A percentile compares a stretch with the other conserved stretches of the same genome.
These are phyloP conservation scores for Herpetomonas tarakana DNA, from an alignment of 208 protist genomes.

Conservation along the genomic window DNA sequence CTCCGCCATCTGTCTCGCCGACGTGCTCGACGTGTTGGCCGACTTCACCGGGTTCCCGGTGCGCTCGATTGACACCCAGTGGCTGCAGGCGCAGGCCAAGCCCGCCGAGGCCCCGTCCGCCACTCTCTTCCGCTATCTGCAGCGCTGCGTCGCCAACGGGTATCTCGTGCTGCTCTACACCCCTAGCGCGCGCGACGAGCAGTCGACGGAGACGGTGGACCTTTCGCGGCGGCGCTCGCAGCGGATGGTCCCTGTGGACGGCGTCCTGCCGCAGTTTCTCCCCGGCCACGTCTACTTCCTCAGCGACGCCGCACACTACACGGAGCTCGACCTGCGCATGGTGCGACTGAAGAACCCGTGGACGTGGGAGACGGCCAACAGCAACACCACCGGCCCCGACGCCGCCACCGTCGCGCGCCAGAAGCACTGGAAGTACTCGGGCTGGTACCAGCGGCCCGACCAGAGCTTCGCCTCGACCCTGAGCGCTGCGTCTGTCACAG, in stretches of 20 bases:
- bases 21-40: conserved; percentile 66
- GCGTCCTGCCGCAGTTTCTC: conserved; percentile 35
- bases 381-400: no score
- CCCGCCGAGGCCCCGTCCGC: conserved; percentile 1
- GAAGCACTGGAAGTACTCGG: conserved; percentile 41
- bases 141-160: conserved; percentile 17
- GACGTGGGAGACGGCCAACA: conserved; percentile 30
- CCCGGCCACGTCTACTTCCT: conserved; percentile 73
- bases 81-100: conserved; percentile 10
- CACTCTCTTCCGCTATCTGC: conserved; percentile 28
- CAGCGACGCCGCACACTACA: conserved; percentile 34
- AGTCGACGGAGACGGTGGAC: conserved; percentile 7
- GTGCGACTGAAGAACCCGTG: conserved; percentile 60
- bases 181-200: conserved; percentile 13
- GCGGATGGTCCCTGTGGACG: conserved; percentile 25
- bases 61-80: conserved; percentile 55
- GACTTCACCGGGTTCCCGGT: conserved; percentile 77
- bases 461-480: conserved; percentile 18
- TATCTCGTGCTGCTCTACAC: conserved; percentile 35
- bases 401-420: conserved; percentile 7
- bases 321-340: conserved; percentile 48
- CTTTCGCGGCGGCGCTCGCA: conserved; percentile 19
- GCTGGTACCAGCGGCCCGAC: conserved; percentile 56
- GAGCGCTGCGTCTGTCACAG: no score
- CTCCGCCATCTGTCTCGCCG: conserved; percentile 65